phyloP scores from a whole-genome alignment of 768 basidiomycete species.

The Sarcomyxa edulis region DNA sequence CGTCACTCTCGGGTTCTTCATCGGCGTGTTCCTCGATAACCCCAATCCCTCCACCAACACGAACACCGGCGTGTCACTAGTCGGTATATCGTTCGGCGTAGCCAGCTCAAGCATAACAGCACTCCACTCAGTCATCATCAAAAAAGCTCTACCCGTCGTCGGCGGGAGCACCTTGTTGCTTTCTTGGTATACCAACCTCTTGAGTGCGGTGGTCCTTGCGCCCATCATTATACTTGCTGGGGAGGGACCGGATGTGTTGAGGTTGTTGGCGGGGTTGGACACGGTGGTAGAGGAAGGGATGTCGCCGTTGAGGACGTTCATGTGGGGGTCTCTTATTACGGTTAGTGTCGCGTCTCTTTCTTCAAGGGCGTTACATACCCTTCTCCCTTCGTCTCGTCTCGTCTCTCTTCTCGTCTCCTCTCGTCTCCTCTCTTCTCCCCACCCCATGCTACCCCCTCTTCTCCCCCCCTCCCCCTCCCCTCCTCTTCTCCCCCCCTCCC shows the following conservation, averaged over 20 bases:
- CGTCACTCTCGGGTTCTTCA: constrained; percentile 91
- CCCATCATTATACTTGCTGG: constrained; percentile 74
- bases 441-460: too few species aligned
- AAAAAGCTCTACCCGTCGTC: constrained; percentile 74
- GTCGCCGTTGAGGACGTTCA: constrained; percentile 55
- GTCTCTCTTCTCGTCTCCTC: too few species aligned
- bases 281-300: constrained; percentile 34
- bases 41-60: constrained; percentile 4
- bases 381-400: too few species aligned
- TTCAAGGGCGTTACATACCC: too few species aligned
- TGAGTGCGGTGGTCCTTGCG: constrained; percentile 66
- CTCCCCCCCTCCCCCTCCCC: too few species aligned
- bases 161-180: constrained; percentile 80
- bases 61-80: constrained; percentile 43
- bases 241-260: constrained; percentile 60
- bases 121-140: constrained; percentile 91
- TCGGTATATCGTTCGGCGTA: constrained; percentile 80
- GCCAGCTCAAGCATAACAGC: constrained; percentile 84
- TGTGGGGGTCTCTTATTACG: constrained; percentile 76
- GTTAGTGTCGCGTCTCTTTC: constrained; percentile 32
- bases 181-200: constrained; percentile 88
- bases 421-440: too few species aligned
- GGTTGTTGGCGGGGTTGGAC: constrained; percentile 49
- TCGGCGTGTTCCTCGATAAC: constrained; percentile 77
- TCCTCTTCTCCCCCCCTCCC: too few species aligned